Percentiles rank a stretch among this genome's conserved stretches.
Conservation (phyloP, 345 rosid species). For the Odontarrhena argentea region DNA sequence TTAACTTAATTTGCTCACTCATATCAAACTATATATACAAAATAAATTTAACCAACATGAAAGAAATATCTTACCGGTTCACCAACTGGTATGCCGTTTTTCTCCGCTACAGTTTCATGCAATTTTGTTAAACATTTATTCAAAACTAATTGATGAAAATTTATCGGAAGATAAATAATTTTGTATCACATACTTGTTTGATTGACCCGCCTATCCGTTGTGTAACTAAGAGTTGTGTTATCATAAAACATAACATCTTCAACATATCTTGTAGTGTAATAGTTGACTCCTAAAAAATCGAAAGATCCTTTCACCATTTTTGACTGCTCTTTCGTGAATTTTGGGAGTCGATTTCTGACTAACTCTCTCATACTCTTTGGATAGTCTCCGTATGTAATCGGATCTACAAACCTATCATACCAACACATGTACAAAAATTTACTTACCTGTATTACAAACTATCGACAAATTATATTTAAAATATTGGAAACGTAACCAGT, state of each 20-base stretch:
- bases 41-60: not conserved
- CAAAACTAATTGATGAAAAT: not conserved
- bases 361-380: conserved; percentile 40
- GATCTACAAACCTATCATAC: conserved; percentile 41
- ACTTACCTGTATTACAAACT: not conserved
- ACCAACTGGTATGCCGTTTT: conserved; percentile 15
- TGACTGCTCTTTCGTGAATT: conserved; percentile 40
- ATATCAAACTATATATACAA: not conserved
- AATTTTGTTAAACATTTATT: not conserved
- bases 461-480: no score
- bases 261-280: conserved; percentile 43
- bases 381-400: conserved; percentile 47
- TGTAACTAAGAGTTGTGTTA: conserved; percentile 30
- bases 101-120: conserved; percentile 4
- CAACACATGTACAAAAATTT: not conserved
- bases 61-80: conserved; percentile 15
- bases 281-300: conserved; percentile 53
- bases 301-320: conserved; percentile 40
- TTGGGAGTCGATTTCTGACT: conserved; percentile 46
- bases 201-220: conserved; percentile 37
- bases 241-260: conserved; percentile 9
- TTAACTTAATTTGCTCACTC: not conserved
- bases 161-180: not conserved
- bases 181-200: conserved; percentile 25
- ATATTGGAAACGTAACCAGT: no score